These are phyloP conservation scores for Flaveria floridana DNA, from an alignment of 140 eudicot species.

Conservation along the genomic window DNA sequence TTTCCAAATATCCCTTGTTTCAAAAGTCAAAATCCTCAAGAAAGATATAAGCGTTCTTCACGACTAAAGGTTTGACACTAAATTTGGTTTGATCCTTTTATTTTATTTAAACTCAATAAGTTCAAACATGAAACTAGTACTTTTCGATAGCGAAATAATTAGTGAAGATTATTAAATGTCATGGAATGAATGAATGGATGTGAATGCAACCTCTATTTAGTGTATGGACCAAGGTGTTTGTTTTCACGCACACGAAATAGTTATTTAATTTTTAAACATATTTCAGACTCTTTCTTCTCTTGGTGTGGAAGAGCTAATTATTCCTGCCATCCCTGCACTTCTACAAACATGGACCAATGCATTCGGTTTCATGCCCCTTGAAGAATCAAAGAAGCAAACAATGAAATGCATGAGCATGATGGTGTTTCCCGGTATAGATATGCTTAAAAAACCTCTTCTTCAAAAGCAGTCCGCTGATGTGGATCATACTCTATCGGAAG, in stretches of 20 bases:
- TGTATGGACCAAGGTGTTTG: background rate
- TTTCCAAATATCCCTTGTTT: background rate
- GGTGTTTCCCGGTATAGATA: constrained; percentile 73
- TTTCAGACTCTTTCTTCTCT: constrained; percentile 69
- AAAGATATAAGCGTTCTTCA: background rate
- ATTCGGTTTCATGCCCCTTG: constrained; percentile 64
- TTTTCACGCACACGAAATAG: background rate
- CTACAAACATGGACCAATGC: constrained; percentile 72
- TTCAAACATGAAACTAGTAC: background rate
- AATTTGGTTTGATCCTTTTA: background rate
- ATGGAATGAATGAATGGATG: background rate
- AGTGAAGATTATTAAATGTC: background rate
- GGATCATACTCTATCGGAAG: constrained; percentile 37
- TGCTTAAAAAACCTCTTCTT: constrained; percentile 69
- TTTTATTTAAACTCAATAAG: background rate
- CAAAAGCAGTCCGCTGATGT: constrained; percentile 17
- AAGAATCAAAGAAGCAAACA: constrained; percentile 48
- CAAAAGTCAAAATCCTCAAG: background rate
- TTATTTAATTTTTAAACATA: no score
- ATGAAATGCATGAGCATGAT: constrained; percentile 59
- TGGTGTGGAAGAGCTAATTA: constrained; percentile 71
- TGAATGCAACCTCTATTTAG: background rate
- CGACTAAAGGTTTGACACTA: background rate
- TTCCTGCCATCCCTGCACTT: constrained; percentile 82
- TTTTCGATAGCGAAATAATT: background rate